Evolutionary conservation across 1,139 yeast genomes (phyloP).

Genomic region (Geotrichum restrictum): DNA sequence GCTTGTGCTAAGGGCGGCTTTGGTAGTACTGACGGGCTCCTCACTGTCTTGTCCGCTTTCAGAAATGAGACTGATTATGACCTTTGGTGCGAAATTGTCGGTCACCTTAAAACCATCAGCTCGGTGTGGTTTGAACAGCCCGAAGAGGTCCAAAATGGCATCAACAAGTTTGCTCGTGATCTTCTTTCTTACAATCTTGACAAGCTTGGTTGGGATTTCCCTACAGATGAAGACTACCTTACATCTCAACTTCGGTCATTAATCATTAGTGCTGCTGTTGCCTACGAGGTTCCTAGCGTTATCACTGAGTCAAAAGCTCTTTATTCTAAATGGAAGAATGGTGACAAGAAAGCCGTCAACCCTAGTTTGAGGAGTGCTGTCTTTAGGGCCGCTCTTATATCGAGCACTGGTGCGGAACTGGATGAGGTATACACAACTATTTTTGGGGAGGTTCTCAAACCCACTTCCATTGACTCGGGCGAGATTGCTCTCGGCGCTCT

Average conservation of each 20-base stretch:
- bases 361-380: conserved; percentile 57
- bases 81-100: conserved; percentile 63
- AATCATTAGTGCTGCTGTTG: conserved; percentile 52
- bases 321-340: conserved; percentile 42
- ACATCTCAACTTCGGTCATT: conserved; percentile 51
- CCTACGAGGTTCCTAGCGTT: conserved; percentile 48
- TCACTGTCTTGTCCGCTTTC: conserved; percentile 44
- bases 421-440: conserved; percentile 48
- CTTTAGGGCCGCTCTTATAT: conserved; percentile 49
- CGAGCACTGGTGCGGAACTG: conserved; percentile 39
- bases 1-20: conserved; percentile 62
- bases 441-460: conserved; percentile 49
- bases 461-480: conserved; percentile 61
- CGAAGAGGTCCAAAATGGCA: conserved; percentile 38
- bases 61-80: conserved; percentile 51
- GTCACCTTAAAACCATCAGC: conserved; percentile 44
- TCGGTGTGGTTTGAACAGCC: conserved; percentile 50
- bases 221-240: conserved; percentile 45
- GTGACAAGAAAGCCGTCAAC: conserved; percentile 43
- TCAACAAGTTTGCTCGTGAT: conserved; percentile 44
- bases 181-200: conserved; percentile 47
- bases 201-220: conserved; percentile 40
- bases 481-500: conserved; percentile 62
- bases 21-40: conserved; percentile 50
- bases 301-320: conserved; percentile 45